Base-by-base conservation (phyloP, 208 protist genomes). In the Leptomonas pyrrhocoris region DNA sequence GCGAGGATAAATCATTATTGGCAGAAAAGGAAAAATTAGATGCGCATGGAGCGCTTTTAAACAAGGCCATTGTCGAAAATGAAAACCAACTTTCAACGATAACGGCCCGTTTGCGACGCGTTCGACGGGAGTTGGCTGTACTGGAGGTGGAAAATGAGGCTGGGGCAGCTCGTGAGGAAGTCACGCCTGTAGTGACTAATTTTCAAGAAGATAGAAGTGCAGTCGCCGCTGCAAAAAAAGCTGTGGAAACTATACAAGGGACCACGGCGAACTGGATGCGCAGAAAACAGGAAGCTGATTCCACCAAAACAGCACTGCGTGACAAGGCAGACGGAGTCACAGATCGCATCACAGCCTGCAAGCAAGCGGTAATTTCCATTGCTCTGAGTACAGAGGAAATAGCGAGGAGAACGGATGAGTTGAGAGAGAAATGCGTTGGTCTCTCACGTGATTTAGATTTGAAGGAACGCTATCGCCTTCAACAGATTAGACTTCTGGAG, bases 21-120 rank as follows among this genome's bases (percentile, higher is more conserved):
- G 27, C 53, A 34, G 53, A 58, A 25, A 34, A 58, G 13, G 15
- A 34, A 58, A 46, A 60, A 60, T 19, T 46, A n/a, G 45, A 13
- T 49, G 45, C 18, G 12, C n/a, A 4, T n/a, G 45, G n/a, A 49
- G n/a, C 15, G 40, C 11, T 43, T 7, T 16, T 43, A 16, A 7
- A 15, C 15, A 15, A 43, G 40, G 15, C 40, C 15, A 16, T 15
- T 15, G 15, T 43, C 11, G 15, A 43, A 15, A 7, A 43, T 43
- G 11, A 43, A 43, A 43, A 43, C 15, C 11, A 43, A 16, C 7
- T 43, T 7, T 43, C 40, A 15, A 15, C 40, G 11, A 43, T 15
- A 43, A 43, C 40, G 15, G 40, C 40, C 7, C 40, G 40, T 43
- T 15, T 43, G 40, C 40, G 15, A 43, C 7, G 11, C 40, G 11